Evolutionary conservation across 2,329 filamentous ascomycete genomes (phyloP).

Genomic region (Akanthomyces dipterigenus): DNA sequence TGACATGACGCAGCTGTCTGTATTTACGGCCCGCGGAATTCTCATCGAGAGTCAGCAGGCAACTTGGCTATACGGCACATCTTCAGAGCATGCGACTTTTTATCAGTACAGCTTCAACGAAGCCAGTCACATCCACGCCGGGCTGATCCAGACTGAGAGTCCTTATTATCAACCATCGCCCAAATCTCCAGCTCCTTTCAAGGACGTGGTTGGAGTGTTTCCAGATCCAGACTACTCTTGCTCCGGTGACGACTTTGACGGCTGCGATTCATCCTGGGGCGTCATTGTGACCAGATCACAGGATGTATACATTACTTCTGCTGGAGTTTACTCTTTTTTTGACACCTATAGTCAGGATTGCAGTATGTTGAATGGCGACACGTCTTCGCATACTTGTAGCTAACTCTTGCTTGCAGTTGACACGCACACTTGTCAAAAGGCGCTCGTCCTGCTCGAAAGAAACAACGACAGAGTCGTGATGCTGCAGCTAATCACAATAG

Average conservation of each 20-base stretch:
- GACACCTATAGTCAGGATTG: neutral
- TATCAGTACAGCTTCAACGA: too few species aligned
- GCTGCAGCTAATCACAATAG: neutral
- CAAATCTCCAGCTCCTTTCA: constrained; percentile 16
- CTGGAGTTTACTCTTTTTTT: neutral
- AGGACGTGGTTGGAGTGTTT: constrained; percentile 1
- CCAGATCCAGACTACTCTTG: constrained; percentile 2
- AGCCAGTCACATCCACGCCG: too few species aligned
- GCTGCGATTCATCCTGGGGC: neutral
- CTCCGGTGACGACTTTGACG: neutral
- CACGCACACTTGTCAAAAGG: neutral
- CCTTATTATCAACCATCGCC: constrained; percentile 48
- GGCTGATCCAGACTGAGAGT: constrained; percentile 66
- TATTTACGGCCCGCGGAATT: too few species aligned
- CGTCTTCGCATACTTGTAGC: too few species aligned
- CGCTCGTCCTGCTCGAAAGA: neutral
- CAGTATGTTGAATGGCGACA: too few species aligned
- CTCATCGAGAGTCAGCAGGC: too few species aligned
- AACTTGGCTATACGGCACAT: too few species aligned
- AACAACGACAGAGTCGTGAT: neutral
- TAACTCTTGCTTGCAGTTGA: too few species aligned
- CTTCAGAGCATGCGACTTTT: too few species aligned
- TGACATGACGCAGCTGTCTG: too few species aligned
- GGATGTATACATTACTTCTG: neutral
- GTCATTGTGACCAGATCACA: neutral